phyloP scores from a whole-genome alignment of 345 rosid species.

The Pistacia vera region DNA sequence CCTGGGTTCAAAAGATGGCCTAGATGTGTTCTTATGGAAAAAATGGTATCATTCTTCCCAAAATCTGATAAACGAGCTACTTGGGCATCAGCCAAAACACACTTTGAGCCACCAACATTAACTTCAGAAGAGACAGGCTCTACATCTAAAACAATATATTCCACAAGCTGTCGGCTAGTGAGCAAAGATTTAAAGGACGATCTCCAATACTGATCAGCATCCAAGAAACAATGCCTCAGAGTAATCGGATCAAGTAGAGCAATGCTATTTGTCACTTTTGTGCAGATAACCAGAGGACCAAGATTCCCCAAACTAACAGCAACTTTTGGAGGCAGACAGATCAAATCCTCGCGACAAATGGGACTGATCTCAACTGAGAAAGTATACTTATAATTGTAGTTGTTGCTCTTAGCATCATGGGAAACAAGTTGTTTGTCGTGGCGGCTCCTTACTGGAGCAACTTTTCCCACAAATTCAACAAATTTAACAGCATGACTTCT shows the following conservation, averaged over 20 bases:
- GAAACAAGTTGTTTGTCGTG: conserved; percentile 22
- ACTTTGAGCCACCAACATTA: conserved; percentile 24
- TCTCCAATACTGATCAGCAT: conserved; percentile 22
- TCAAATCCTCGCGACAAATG: conserved; percentile 40
- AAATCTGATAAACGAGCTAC: conserved; percentile 30
- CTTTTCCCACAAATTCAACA: conserved; percentile 22
- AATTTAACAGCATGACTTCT: conserved; percentile 21
- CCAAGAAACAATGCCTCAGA: conserved; percentile 21
- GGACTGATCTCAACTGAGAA: conserved; percentile 26
- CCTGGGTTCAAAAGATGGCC: conserved; percentile 18
- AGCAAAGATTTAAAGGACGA: conserved; percentile 19
- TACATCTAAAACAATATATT: conserved; percentile 20
- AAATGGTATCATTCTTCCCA: conserved; percentile 21
- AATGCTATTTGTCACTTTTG: conserved; percentile 21
- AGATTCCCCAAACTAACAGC: conserved; percentile 35
- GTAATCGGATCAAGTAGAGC: conserved; percentile 17
- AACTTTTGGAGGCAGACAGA: conserved; percentile 34
- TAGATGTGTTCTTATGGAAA: conserved; percentile 15
- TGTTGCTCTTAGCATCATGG: conserved; percentile 24
- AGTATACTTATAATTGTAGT: conserved; percentile 20
- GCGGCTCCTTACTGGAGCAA: conserved; percentile 17
- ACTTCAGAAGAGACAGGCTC: conserved; percentile 20
- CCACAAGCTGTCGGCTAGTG: conserved; percentile 23
- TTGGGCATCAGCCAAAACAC: conserved; percentile 32
- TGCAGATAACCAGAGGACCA: conserved; percentile 20